These are phyloP conservation scores for Vigna trinervia DNA, from an alignment of 306 rosid species.

Conservation along the genomic window DNA sequence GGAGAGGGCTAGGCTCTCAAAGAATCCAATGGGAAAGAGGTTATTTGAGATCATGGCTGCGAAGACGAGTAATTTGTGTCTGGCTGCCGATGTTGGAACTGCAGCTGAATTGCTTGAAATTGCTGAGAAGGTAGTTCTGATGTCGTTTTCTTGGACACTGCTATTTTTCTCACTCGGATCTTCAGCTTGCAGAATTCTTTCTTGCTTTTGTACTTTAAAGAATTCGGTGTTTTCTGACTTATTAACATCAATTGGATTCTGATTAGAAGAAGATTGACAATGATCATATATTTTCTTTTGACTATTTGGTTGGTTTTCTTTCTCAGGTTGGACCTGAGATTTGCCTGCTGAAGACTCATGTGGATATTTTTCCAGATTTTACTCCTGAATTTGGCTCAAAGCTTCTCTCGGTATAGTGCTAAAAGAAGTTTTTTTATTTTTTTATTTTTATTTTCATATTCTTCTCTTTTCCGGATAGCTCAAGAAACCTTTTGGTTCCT, in stretches of 20 bases:
- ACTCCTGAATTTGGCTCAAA: slow-evolving; percentile 85
- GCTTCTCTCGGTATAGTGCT: slow-evolving; percentile 71
- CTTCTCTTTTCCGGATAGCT: not conserved
- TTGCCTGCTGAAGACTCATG: slow-evolving; percentile 91
- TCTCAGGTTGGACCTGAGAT: slow-evolving; percentile 92
- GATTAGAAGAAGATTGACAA: slow-evolving; percentile 12
- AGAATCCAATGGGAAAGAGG: slow-evolving; percentile 86
- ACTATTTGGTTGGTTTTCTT: slow-evolving; percentile 30
- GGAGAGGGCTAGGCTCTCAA: slow-evolving; percentile 75
- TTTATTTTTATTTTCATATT: not conserved
- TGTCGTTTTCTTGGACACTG: not conserved
- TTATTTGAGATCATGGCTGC: slow-evolving; percentile 76
- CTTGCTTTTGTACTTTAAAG: not conserved
- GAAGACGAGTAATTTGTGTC: slow-evolving; percentile 84
- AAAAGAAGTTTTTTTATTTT: slow-evolving; percentile 13
- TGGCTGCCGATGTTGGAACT: slow-evolving; percentile 89
- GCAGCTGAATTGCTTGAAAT: slow-evolving; percentile 82
- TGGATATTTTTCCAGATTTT: slow-evolving; percentile 93
- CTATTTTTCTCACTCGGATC: slow-evolving; percentile 23
- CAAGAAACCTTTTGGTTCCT: slow-evolving; percentile 22
- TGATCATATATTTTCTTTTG: not conserved
- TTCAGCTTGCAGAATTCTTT: slow-evolving; percentile 2
- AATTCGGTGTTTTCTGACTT: not conserved
- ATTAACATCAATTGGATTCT: slow-evolving; percentile 20
- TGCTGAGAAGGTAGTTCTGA: slow-evolving; percentile 71